Evolutionary conservation across 2,329 filamentous ascomycete genomes (phyloP).

Genomic region (Cladosporium sp.): DNA sequence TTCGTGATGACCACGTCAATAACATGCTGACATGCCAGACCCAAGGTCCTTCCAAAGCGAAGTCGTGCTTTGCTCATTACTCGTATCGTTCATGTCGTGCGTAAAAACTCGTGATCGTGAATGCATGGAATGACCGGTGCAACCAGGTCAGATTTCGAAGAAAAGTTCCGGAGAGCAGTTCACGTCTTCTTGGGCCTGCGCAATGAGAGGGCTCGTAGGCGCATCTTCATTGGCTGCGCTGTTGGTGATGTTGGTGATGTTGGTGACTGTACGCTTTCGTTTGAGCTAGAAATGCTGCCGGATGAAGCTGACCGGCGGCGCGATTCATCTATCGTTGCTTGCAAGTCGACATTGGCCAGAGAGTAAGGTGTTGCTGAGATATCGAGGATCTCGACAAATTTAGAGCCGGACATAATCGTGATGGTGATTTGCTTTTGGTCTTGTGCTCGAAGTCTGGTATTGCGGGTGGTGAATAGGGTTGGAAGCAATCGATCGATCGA

Average conservation of each 20-base stretch:
- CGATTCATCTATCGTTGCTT: constrained; percentile 37
- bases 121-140: not conserved
- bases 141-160: not conserved
- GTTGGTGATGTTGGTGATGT: constrained; percentile 14
- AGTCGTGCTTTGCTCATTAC: not conserved
- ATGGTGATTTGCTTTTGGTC: not conserved
- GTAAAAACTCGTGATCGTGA: not conserved
- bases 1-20: not conserved
- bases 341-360: constrained; percentile 37
- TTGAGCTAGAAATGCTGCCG: constrained; percentile 25
- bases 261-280: constrained; percentile 22
- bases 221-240: constrained; percentile 17
- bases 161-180: not conserved
- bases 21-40: not conserved
- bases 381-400: constrained; percentile 41
- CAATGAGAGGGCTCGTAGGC: constrained; percentile 19
- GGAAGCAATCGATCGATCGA: constrained; percentile 16
- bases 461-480: not conserved
- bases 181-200: constrained; percentile 15
- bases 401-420: constrained; percentile 34
- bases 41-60: not conserved
- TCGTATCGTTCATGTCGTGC: not conserved
- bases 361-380: constrained; percentile 31
- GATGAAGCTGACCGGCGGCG: constrained; percentile 33
- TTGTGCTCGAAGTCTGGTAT: not conserved